Evolutionary conservation across 495 filamentous ascomycete species (phyloP).

Genomic region (Sabuloglossum arenarium): DNA sequence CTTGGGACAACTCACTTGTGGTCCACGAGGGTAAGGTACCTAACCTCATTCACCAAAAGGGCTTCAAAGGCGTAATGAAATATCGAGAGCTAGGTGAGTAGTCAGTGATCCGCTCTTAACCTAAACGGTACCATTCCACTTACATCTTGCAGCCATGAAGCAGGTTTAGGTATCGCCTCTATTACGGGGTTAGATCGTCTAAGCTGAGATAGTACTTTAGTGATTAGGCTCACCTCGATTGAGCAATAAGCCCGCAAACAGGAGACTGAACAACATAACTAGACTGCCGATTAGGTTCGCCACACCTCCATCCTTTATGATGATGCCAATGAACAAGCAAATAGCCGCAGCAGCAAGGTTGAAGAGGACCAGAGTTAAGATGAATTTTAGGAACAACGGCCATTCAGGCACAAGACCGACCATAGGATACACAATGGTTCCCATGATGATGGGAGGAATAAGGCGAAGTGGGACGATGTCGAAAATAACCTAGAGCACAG

Average conservation of each 20-base stretch:
- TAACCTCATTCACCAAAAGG: conserved; percentile 92
- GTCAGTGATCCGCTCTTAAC: neutral
- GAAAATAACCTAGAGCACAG: conserved; percentile 43
- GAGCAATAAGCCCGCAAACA: conserved; percentile 81
- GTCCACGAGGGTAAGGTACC: conserved; percentile 73
- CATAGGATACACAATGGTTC: conserved; percentile 96
- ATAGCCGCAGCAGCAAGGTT: conserved; percentile 86
- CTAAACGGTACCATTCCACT: conserved; percentile 13
- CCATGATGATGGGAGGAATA: conserved; percentile 89
- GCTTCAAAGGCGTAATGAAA: conserved; percentile 98
- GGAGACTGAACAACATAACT: conserved; percentile 92
- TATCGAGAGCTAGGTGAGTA: conserved; percentile 53
- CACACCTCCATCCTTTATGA: conserved; percentile 78
- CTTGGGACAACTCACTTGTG: conserved; percentile 39
- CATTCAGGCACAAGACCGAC: conserved; percentile 73
- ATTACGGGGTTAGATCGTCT: neutral
- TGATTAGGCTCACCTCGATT: conserved; percentile 36
- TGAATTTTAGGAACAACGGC: conserved; percentile 74
- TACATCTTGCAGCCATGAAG: conserved; percentile 73
- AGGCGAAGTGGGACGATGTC: conserved; percentile 88
- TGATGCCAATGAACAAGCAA: conserved; percentile 88
- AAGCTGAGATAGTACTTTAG: neutral
- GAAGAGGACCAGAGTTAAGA: conserved; percentile 83
- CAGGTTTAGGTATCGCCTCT: conserved; percentile 64
- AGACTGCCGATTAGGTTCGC: conserved; percentile 88